Evolutionary conservation across 2,329 filamentous ascomycete species (phyloP), one percentile per base, ranked within the genome.

Genomic region (Paracoccidioides brasiliensis): DNA sequence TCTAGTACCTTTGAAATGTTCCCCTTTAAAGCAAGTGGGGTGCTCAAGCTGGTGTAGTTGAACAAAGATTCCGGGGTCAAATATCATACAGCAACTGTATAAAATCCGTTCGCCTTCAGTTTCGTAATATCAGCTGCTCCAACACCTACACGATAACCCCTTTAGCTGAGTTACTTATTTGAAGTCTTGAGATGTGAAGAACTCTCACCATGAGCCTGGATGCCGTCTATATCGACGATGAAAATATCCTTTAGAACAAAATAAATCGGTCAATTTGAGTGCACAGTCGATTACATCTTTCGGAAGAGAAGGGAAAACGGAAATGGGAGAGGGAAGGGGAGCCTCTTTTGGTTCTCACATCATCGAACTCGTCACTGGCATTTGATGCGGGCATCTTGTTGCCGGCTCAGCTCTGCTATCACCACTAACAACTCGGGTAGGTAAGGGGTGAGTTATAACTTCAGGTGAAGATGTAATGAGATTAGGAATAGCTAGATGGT

Each of bases 171-270:
- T 10, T 32, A 56, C 4, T 32, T 30, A 37, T 35, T 15, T 15
- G 8, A 38, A 52, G 35, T 38, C 2, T 7, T 32, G 14, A 43
- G 28, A 37, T 10, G 14, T 38, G 15, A 9, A 38, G 43, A 32
- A 8, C n/a, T 41, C 60, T 44, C 69, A 79, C 80, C 83, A 66
- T 86, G 82, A 38, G 79, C 76, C 67, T 85, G 82, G 37, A 86
- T 80, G 46, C 76, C 73, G 58, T 86, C 83, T 57, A 86, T 81
- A 62, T 85, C 82, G 55, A 85, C 72, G 59, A 86, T 85, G 67
- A 78, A 78, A 62, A 68, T 68, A 60, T 82, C 72, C 72, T 74
- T 52, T 8, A n/a, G 28, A 45, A n/a, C 28, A 45, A 45, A 30
- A 45, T 22, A 45, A 8, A 6, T 45, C 4, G 28, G 28, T 9